Evolutionary conservation across 2,329 filamentous ascomycete genomes (phyloP).

Genomic region (Capronia epimyces): DNA sequence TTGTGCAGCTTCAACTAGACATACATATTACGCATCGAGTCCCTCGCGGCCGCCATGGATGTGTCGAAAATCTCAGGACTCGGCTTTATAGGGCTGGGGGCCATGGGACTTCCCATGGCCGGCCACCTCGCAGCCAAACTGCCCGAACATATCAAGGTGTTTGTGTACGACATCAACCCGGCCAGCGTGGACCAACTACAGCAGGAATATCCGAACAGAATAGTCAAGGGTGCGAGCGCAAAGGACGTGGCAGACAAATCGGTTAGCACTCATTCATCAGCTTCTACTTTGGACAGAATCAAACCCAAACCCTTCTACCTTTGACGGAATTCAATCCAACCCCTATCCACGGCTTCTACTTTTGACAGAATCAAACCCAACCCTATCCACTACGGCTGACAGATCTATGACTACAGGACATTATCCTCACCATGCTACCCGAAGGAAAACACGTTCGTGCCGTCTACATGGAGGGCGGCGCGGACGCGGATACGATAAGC

Average conservation of each 20-base stretch:
- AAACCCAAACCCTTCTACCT: too few relatives aligned
- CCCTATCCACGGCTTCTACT: background rate
- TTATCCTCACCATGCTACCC: constrained; percentile 36
- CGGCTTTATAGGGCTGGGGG: constrained; percentile 52
- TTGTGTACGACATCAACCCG: constrained; percentile 47
- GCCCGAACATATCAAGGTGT: constrained; percentile 40
- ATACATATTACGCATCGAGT: too few relatives aligned
- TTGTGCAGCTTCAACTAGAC: too few relatives aligned
- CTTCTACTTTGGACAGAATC: background rate
- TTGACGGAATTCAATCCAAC: too few relatives aligned
- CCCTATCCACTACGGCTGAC: too few relatives aligned
- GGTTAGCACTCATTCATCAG: constrained; percentile 36
- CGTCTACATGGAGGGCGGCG: constrained; percentile 43
- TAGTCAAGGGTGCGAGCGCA: constrained; percentile 40
- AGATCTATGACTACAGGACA: too few relatives aligned
- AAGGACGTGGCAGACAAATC: constrained; percentile 48
- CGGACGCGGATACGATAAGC: constrained; percentile 38
- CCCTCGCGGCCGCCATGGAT: constrained; percentile 15
- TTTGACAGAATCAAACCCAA: constrained; percentile 4
- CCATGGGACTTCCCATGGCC: constrained; percentile 53
- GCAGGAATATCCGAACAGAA: constrained; percentile 36
- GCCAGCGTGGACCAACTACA: constrained; percentile 42
- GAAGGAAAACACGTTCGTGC: constrained; percentile 35
- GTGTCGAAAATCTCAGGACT: constrained; percentile 21
- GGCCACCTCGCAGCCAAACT: constrained; percentile 47